Conservation (phyloP, 1,139 yeast genomes). For the Hyphopichia buzzinii region DNA sequence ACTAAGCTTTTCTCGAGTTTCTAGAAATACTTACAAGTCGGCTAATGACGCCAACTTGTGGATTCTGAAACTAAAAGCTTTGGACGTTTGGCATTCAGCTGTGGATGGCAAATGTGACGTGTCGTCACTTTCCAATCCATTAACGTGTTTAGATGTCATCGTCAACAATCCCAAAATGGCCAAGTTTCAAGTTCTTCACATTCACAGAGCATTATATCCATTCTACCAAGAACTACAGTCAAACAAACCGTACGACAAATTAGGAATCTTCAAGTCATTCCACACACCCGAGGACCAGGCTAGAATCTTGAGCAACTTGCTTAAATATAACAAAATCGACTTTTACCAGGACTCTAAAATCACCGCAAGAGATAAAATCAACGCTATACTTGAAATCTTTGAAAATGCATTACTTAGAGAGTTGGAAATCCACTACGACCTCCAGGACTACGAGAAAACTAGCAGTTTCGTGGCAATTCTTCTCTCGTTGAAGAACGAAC, state of each 20-base stretch:
- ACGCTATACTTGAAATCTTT: conserved; percentile 65
- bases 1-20: conserved; percentile 33
- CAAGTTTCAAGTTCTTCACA: conserved; percentile 38
- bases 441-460: conserved; percentile 43
- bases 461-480: conserved; percentile 35
- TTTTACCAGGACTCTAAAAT: conserved; percentile 30
- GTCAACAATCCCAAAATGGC: conserved; percentile 43
- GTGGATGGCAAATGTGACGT: conserved; percentile 4
- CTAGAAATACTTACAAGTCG: conserved; percentile 37
- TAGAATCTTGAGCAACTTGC: conserved; percentile 37
- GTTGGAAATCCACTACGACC: conserved; percentile 59
- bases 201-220: conserved; percentile 42
- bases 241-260: conserved; percentile 46
- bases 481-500: conserved; percentile 38
- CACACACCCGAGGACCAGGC: conserved; percentile 52
- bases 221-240: conserved; percentile 47
- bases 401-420: conserved; percentile 72
- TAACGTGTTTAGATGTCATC: conserved; percentile 39
- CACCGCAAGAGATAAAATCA: conserved; percentile 45
- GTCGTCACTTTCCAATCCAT: conserved; percentile 20
- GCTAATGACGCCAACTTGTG: conserved; percentile 47
- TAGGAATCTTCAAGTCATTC: conserved; percentile 46
- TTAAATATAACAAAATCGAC: conserved; percentile 40
- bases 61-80: conserved; percentile 45
- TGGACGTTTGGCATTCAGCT: conserved; percentile 49